Base-by-base conservation (phyloP, 2,329 filamentous ascomycete species). In the Akanthomyces uredinophilus region DNA sequence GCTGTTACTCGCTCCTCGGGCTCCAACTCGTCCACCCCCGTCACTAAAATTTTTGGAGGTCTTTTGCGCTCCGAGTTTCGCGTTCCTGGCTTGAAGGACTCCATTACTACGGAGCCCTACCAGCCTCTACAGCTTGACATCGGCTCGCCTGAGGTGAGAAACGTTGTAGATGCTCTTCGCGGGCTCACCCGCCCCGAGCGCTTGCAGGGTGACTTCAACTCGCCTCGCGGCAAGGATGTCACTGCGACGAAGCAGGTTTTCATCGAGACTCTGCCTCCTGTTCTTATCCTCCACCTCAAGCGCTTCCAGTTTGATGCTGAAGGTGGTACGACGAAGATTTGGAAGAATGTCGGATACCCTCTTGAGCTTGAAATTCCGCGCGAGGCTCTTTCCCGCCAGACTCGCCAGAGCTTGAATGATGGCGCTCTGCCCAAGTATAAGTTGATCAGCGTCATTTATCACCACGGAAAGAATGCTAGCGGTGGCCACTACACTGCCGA, bases 401-500 rank as follows among this genome's bases (percentile, higher is more conserved):
- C 87, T 72, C 82, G 82, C 50, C 79, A 90, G 65, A 79, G 83
- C 29, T 79, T 85, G 18, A 86, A 88, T 66, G 87, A 88, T 49
- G 73, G 74, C n/a, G 85, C 87, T 1, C 80, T 91, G 64, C 92
- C 93, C 5, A 90, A 88, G 71, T 99, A 98, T 75, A 87, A 86
- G 55, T 84, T 99, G 16, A 95, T 88, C 65, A 90, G 89, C 22
- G 95, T 96, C 35, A 92, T 99, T 24, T 99, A 99, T 72, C 95
- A 99, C 71, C 95, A 99, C 69, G 95, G 95, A 64, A 97, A 96
- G 79, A 96, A 96, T 69, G 95, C 95, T 41, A 96, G 90, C 66
- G 93, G 92, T 58, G 95, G 95, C 4, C 95, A 99, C 74, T 99
- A 99, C 75, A 99, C 95, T 1, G 94, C 96, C n/a, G 95, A 99